Percentiles rank a stretch among this genome's conserved stretches.
phyloP scores from a whole-genome alignment of 176 grass and related monocot species.

The Aegilops bicornis region DNA sequence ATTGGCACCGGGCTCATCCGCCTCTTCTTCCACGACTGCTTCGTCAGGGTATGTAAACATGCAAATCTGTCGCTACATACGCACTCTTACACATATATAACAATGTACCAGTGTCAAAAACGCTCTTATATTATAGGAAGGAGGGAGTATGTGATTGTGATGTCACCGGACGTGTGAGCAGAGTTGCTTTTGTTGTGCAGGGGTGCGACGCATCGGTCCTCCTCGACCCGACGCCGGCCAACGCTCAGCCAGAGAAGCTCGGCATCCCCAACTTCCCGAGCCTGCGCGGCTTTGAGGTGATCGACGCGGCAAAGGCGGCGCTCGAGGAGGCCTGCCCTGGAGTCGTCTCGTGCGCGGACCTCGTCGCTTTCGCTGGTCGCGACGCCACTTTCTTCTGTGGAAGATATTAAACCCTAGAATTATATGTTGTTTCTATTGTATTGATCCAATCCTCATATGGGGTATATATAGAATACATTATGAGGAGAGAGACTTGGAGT shows the following conservation, averaged over 20 bases:
- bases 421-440: no score
- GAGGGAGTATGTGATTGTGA: no score
- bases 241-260: slow-evolving; percentile 11
- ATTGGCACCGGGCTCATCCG: slow-evolving; percentile 47
- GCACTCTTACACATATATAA: no score
- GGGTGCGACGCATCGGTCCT: neutral
- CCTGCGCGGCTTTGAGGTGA: neutral
- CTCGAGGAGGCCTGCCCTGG: slow-evolving; percentile 24
- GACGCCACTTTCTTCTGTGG: slow-evolving; percentile 6
- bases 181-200: neutral
- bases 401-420: no score
- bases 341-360: slow-evolving; percentile 35
- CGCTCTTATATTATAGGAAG: no score
- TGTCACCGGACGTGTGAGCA: no score
- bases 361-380: slow-evolving; percentile 33
- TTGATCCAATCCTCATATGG: no score
- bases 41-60: slow-evolving; percentile 46
- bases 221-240: neutral
- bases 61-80: neutral
- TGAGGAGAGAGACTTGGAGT: no score
- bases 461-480: no score
- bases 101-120: no score
- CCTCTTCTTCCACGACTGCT: slow-evolving; percentile 76
- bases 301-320: slow-evolving; percentile 20
- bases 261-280: slow-evolving; percentile 15